These are phyloP conservation scores for Canna indica DNA, from an alignment of 176 grass and related monocot species.

Conservation along the genomic window DNA sequence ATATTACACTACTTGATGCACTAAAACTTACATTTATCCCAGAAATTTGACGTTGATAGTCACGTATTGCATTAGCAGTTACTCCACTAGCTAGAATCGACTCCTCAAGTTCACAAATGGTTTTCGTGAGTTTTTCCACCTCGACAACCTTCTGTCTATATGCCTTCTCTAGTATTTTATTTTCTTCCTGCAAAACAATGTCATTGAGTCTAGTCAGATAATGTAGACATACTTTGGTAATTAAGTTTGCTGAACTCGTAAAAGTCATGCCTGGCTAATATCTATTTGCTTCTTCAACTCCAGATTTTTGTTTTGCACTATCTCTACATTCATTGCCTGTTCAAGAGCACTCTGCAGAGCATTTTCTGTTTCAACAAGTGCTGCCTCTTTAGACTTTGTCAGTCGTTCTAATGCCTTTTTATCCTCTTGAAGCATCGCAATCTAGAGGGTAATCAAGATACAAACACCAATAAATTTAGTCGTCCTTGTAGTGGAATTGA, in stretches of 20 bases:
- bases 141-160: constrained; percentile 65
- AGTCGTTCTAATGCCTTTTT: constrained; percentile 68
- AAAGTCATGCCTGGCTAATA: constrained; percentile 55
- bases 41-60: constrained; percentile 50
- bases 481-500: not conserved
- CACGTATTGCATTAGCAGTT: constrained; percentile 40
- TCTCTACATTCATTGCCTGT: constrained; percentile 76
- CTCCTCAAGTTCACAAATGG: constrained; percentile 68
- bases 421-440: constrained; percentile 75
- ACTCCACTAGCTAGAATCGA: constrained; percentile 46
- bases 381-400: constrained; percentile 66
- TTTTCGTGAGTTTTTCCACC: constrained; percentile 69
- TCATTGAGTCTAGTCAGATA: not conserved
- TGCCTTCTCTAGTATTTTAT: constrained; percentile 69
- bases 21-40: constrained; percentile 45
- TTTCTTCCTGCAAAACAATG: constrained; percentile 50
- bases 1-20: not conserved
- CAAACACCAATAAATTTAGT: not conserved
- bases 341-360: constrained; percentile 63
- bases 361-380: constrained; percentile 73
- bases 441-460: constrained; percentile 27
- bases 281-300: constrained; percentile 74
- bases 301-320: constrained; percentile 76
- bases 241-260: not conserved
- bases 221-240: no score